phyloP scores from a whole-genome alignment of 441 rosid species.

The Dalechampia spathulata region DNA sequence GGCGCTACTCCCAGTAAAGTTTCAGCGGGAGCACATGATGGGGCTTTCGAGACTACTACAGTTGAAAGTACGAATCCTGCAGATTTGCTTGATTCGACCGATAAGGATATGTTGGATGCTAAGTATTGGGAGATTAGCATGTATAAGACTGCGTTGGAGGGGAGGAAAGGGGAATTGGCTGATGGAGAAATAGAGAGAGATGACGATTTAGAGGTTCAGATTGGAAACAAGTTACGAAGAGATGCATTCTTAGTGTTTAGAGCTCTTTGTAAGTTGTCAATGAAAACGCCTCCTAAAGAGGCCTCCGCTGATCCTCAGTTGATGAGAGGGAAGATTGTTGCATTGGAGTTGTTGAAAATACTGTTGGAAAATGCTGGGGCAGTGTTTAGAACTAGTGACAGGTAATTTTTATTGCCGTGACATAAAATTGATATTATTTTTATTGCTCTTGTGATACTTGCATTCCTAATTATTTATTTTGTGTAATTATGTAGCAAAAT shows the following conservation, averaged over 20 bases:
- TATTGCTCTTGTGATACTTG: background rate
- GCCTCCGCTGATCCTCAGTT: slow-evolving; percentile 76
- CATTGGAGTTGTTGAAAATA: slow-evolving; percentile 92
- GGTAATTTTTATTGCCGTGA: slow-evolving; percentile 28
- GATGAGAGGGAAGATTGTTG: slow-evolving; percentile 97
- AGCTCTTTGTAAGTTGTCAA: slow-evolving; percentile 96
- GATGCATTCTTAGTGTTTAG: slow-evolving; percentile 97
- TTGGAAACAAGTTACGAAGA: slow-evolving; percentile 94
- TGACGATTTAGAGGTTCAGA: slow-evolving; percentile 94
- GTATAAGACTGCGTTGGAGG: slow-evolving; percentile 98
- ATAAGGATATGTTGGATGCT: slow-evolving; percentile 99
- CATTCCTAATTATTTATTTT: background rate
- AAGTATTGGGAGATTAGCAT: slow-evolving; percentile 99
- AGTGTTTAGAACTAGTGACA: slow-evolving; percentile 96
- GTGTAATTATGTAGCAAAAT: background rate
- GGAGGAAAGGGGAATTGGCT: slow-evolving; percentile 90
- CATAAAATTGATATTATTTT: background rate
- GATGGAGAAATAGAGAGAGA: slow-evolving; percentile 85
- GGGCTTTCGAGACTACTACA: slow-evolving; percentile 73
- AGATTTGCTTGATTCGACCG: slow-evolving; percentile 97
- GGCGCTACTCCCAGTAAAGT: slow-evolving; percentile 41
- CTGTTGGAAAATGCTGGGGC: slow-evolving; percentile 99
- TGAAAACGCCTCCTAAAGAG: slow-evolving; percentile 96
- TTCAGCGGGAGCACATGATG: slow-evolving; percentile 59
- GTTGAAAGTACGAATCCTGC: slow-evolving; percentile 94